Conservation (phyloP, 108 stramenopile species). For the Schizochytrium sp. region DNA sequence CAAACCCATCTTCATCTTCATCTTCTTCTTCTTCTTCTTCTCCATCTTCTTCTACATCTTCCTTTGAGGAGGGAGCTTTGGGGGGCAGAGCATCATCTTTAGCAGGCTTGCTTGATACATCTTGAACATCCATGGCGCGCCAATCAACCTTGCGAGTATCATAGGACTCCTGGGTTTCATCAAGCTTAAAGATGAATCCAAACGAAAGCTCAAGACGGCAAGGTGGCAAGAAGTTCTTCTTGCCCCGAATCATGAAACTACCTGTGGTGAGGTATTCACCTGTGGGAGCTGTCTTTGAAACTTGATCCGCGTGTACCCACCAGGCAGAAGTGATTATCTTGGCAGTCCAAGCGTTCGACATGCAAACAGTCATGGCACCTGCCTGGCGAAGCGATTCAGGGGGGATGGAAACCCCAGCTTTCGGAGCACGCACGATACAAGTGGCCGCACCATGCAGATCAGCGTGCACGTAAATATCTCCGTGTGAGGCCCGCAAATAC, state of each 20-base stretch:
- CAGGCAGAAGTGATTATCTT: conserved; percentile 88
- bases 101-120: conserved; percentile 20
- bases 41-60: neutral
- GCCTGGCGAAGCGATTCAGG: conserved; percentile 87
- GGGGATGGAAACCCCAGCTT: conserved; percentile 75
- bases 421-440: conserved; percentile 82
- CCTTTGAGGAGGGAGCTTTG: neutral
- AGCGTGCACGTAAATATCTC: conserved; percentile 97
- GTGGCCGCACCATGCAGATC: conserved; percentile 95
- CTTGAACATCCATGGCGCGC: neutral
- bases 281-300: conserved; percentile 93
- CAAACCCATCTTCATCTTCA: conserved; percentile 43
- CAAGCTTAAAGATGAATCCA: conserved; percentile 90
- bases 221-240: conserved; percentile 93
- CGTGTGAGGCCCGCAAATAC: conserved; percentile 84
- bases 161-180: conserved; percentile 71
- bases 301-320: conserved; percentile 94
- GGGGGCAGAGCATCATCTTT: neutral
- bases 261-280: conserved; percentile 96
- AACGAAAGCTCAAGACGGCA: conserved; percentile 92
- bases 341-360: conserved; percentile 90
- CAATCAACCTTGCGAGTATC: neutral
- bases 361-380: conserved; percentile 87
- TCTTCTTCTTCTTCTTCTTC: neutral
- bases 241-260: conserved; percentile 95